Percentiles rank a stretch among this genome's conserved stretches.
Evolutionary conservation across 495 filamentous ascomycete species (phyloP).

Genomic region (Achaetomiella virescens): DNA sequence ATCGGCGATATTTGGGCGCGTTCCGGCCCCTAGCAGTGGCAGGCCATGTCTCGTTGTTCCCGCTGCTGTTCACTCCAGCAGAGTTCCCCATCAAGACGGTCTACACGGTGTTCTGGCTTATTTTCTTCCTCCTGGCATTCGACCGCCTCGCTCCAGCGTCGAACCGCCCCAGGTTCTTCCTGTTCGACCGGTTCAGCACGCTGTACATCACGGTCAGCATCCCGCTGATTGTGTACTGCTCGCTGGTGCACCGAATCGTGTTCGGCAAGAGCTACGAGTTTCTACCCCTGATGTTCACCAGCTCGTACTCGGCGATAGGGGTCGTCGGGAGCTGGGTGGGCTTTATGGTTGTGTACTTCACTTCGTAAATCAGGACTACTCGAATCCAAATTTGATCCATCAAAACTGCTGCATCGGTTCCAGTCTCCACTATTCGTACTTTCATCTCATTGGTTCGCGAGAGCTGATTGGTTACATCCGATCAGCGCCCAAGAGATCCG

Average conservation of each 20-base stretch:
- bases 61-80: conserved; percentile 81
- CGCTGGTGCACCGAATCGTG: conserved; percentile 69
- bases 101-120: conserved; percentile 88
- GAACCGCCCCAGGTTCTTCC: conserved; percentile 65
- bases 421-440: too few species aligned
- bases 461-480: too few species aligned
- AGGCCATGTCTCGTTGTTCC: conserved; percentile 92
- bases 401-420: too few species aligned
- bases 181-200: conserved; percentile 84
- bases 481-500: too few species aligned
- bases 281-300: conserved; percentile 93
- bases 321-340: conserved; percentile 95
- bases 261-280: conserved; percentile 86
- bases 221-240: conserved; percentile 84
- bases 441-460: neutral
- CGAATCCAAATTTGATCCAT: too few species aligned
- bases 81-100: conserved; percentile 91
- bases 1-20: conserved; percentile 84
- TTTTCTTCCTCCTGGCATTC: conserved; percentile 78
- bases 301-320: conserved; percentile 90
- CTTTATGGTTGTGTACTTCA: conserved; percentile 90
- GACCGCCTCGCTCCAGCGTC: conserved; percentile 82
- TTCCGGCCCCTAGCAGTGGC: conserved; percentile 89
- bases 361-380: conserved; percentile 39
- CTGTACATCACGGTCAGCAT: conserved; percentile 83